These are phyloP conservation scores for Fusarium keratoplasticum DNA, from an alignment of 2,329 filamentous ascomycete species.

Conservation along the genomic window DNA sequence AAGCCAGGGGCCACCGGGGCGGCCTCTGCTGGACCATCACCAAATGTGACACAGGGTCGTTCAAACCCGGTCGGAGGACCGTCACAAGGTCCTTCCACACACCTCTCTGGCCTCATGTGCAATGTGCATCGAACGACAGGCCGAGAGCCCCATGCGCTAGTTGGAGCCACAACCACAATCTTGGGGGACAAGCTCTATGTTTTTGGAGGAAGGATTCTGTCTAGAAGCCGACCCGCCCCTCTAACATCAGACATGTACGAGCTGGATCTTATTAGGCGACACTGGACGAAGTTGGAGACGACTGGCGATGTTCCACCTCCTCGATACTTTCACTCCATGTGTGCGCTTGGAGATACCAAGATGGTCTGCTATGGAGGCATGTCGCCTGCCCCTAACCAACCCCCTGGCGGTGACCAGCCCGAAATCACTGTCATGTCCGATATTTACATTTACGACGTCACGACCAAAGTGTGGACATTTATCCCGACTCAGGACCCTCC, in stretches of 20 bases:
- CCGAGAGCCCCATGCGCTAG: slow-evolving; percentile 87
- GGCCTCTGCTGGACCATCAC: slow-evolving; percentile 68
- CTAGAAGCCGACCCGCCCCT: slow-evolving; percentile 80
- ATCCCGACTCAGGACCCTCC: slow-evolving; percentile 84
- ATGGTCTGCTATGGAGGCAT: slow-evolving; percentile 98
- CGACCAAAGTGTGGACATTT: slow-evolving; percentile 84
- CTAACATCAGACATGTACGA: slow-evolving; percentile 94
- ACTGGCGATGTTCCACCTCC: slow-evolving; percentile 88
- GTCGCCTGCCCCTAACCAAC: slow-evolving; percentile 77
- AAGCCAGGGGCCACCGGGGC: slow-evolving; percentile 66
- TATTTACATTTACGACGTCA: slow-evolving; percentile 93
- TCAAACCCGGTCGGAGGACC: slow-evolving; percentile 54
- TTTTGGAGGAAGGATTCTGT: slow-evolving; percentile 91
- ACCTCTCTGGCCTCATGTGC: slow-evolving; percentile 75
- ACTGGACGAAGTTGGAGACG: slow-evolving; percentile 92
- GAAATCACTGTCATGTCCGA: slow-evolving; percentile 98
- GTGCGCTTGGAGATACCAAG: slow-evolving; percentile 92
- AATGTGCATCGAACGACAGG: slow-evolving; percentile 89
- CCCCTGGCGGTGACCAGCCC: slow-evolving; percentile 66
- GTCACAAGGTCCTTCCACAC: slow-evolving; percentile 62
- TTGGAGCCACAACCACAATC: slow-evolving; percentile 95
- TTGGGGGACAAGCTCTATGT: slow-evolving; percentile 96
- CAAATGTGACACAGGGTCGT: slow-evolving; percentile 57
- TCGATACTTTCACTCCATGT: slow-evolving; percentile 97
- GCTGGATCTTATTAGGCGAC: slow-evolving; percentile 87